phyloP scores from a whole-genome alignment of 805 yeast species.

The Blastobotrys chiropterorum region DNA sequence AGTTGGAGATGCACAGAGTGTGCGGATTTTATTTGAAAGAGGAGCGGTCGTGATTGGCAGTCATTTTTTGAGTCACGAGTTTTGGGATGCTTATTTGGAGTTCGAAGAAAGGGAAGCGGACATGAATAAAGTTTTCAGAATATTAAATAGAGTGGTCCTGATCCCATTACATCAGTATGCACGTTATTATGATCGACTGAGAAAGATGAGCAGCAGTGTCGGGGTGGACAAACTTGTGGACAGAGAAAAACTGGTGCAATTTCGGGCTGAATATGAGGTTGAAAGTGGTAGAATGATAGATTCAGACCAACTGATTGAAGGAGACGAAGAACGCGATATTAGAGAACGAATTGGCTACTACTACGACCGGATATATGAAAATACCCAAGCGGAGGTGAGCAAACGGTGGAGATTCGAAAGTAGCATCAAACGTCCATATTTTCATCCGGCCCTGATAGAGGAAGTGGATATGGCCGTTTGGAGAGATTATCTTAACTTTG shows the following conservation, averaged over 20 bases:
- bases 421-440: constrained; percentile 48
- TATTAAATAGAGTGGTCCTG: constrained; percentile 29
- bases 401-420: constrained; percentile 71
- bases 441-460: constrained; percentile 43
- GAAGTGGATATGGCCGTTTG: constrained; percentile 46
- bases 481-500: constrained; percentile 56
- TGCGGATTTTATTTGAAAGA: constrained; percentile 34
- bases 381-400: constrained; percentile 48
- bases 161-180: constrained; percentile 86
- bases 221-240: constrained; percentile 31
- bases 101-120: constrained; percentile 45
- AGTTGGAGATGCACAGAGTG: constrained; percentile 16
- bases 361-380: constrained; percentile 38
- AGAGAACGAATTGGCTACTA: constrained; percentile 40
- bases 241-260: constrained; percentile 21
- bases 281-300: constrained; percentile 1
- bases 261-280: constrained; percentile 23
- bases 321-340: constrained; percentile 30
- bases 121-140: constrained; percentile 38
- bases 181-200: constrained; percentile 50
- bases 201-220: constrained; percentile 28
- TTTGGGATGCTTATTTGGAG: constrained; percentile 76
- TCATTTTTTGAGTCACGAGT: constrained; percentile 68
- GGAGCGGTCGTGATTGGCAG: constrained; percentile 53
- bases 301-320: background rate